Percentiles rank a stretch among this genome's conserved stretches.
Evolutionary conservation across 768 basidiomycete genomes (phyloP).

Genomic region (Mycena metata): DNA sequence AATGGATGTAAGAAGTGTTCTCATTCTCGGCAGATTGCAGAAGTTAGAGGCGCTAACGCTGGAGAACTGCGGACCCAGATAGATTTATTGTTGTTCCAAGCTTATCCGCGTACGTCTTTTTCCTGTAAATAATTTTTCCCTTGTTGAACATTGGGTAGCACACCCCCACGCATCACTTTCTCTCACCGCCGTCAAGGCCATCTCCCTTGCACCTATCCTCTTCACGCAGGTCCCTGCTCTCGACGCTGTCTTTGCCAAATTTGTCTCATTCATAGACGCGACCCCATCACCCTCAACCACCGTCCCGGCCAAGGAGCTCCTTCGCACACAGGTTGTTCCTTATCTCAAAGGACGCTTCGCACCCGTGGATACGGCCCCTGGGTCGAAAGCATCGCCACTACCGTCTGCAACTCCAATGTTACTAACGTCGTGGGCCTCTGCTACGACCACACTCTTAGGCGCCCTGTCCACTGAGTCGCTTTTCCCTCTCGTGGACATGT

Average conservation of each 20-base stretch:
- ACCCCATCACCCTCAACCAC: constrained; percentile 51
- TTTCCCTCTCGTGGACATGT: constrained; percentile 88
- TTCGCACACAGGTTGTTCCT: constrained; percentile 66
- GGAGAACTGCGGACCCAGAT: constrained; percentile 80
- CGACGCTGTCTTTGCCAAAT: constrained; percentile 72
- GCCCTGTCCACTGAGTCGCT: constrained; percentile 67
- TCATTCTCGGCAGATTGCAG: constrained; percentile 62
- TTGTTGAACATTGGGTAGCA: constrained; percentile 58
- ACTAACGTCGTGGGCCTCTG: constrained; percentile 63
- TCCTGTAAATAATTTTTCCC: constrained; percentile 3
- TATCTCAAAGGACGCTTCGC: constrained; percentile 76
- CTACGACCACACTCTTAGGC: constrained; percentile 57
- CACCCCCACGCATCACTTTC: constrained; percentile 78
- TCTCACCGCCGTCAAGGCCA: constrained; percentile 69
- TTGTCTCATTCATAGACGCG: constrained; percentile 72
- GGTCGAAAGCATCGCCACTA: constrained; percentile 18
- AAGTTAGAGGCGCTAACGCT: constrained; percentile 79
- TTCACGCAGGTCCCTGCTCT: constrained; percentile 80
- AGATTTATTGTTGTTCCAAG: constrained; percentile 79
- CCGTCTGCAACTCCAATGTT: constrained; percentile 53
- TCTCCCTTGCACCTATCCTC: constrained; percentile 82
- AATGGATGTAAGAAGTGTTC: background rate
- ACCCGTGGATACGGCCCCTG: constrained; percentile 32
- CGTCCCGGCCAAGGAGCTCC: constrained; percentile 60
- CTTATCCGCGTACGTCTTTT: constrained; percentile 80